Conservation (phyloP, 2,329 filamentous ascomycete genomes). For the Exophiala phaeomuriformis region DNA sequence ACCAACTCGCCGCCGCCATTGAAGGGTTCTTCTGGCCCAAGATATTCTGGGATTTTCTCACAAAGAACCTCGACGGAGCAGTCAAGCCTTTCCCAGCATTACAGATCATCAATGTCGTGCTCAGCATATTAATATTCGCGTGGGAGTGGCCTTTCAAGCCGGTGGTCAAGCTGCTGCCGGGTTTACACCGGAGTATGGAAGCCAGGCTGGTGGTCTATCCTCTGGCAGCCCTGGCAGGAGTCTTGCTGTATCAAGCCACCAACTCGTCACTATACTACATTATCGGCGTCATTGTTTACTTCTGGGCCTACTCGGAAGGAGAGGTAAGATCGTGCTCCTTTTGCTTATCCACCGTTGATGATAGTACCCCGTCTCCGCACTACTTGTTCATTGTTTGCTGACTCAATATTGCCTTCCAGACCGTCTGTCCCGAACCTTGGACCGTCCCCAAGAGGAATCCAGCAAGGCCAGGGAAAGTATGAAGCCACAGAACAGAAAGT, state of each 20-base stretch:
- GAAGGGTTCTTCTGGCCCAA: slow-evolving; percentile 97
- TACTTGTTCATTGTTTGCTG: slow-evolving; percentile 14
- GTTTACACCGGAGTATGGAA: slow-evolving; percentile 83
- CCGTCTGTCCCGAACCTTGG: slow-evolving; percentile 64
- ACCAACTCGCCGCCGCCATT: slow-evolving; percentile 77
- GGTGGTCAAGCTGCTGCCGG: slow-evolving; percentile 50
- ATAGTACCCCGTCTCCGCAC: neutral
- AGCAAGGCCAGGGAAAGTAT: slow-evolving; percentile 25
- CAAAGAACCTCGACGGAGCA: slow-evolving; percentile 76
- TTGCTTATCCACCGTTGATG: neutral
- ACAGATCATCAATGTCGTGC: slow-evolving; percentile 80
- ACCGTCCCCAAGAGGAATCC: slow-evolving; percentile 52
- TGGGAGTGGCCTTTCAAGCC: slow-evolving; percentile 86
- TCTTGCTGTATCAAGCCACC: slow-evolving; percentile 83
- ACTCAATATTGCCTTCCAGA: slow-evolving; percentile 37
- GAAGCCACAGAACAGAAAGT: neutral
- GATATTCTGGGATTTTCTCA: slow-evolving; percentile 95
- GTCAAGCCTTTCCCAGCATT: slow-evolving; percentile 83
- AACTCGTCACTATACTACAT: slow-evolving; percentile 90
- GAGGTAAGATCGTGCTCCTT: slow-evolving; percentile 58
- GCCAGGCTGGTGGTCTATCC: slow-evolving; percentile 76
- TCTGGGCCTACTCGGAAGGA: slow-evolving; percentile 95
- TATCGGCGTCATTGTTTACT: slow-evolving; percentile 78
- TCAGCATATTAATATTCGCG: slow-evolving; percentile 69
- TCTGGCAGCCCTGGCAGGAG: slow-evolving; percentile 63